Conservation (phyloP, 805 yeast genomes). For the Candida dajiaensis region DNA sequence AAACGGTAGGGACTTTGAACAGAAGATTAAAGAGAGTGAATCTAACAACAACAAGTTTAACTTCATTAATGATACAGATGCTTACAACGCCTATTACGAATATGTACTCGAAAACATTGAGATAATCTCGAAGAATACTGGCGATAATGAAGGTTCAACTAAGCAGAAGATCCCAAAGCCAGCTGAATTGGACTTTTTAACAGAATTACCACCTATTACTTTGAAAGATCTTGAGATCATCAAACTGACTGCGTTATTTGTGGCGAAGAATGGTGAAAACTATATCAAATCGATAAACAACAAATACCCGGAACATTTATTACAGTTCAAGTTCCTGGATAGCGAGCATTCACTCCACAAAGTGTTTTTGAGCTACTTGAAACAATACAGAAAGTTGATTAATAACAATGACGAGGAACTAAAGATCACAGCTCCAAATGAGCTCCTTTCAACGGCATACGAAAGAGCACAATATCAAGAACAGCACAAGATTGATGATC, state of each 20-base stretch:
- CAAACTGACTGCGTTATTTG: constrained; percentile 64
- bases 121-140: background rate
- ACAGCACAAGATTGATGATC: constrained; percentile 28
- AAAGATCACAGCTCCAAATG: constrained; percentile 14
- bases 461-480: constrained; percentile 50
- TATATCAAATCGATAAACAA: constrained; percentile 37
- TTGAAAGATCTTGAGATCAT: constrained; percentile 61
- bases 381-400: constrained; percentile 44
- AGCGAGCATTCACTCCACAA: constrained; percentile 53
- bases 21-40: constrained; percentile 43
- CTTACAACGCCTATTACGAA: constrained; percentile 52
- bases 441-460: constrained; percentile 41
- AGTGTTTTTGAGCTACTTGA: constrained; percentile 42
- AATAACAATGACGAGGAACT: constrained; percentile 15
- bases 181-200: constrained; percentile 8
- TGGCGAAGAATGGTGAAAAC: constrained; percentile 51
- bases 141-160: constrained; percentile 12
- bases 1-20: constrained; percentile 65
- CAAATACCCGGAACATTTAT: constrained; percentile 29
- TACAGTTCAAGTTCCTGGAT: constrained; percentile 65
- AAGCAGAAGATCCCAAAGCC: constrained; percentile 8
- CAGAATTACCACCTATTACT: constrained; percentile 37
- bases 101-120: constrained; percentile 33
- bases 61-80: constrained; percentile 53
- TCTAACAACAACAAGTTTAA: constrained; percentile 47